Conservation (phyloP, 176 grass and related monocot species). For the Cenchrus americanus region DNA sequence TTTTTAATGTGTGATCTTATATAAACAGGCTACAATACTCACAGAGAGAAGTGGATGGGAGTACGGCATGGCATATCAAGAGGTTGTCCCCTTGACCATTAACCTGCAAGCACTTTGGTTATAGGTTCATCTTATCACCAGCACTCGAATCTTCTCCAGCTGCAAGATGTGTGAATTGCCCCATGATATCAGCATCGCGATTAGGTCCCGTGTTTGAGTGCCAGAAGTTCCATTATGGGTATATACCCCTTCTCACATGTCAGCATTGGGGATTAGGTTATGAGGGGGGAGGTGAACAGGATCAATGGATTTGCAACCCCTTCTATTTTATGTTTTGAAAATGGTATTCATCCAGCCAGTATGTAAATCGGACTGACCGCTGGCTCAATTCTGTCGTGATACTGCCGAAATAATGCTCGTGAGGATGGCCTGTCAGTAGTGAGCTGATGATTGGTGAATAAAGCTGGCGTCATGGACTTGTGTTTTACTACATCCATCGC, state of each 20-base stretch:
- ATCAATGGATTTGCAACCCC: background rate
- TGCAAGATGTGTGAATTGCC: slow-evolving; percentile 12
- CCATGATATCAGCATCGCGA: slow-evolving; percentile 29
- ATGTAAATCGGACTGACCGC: background rate
- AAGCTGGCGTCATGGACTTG: background rate
- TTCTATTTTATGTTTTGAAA: background rate
- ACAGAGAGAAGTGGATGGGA: slow-evolving; percentile 48
- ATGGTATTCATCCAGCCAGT: slow-evolving; percentile 2
- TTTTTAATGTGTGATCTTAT: slow-evolving; percentile 7
- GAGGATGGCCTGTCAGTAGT: background rate
- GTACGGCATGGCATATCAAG: slow-evolving; percentile 65
- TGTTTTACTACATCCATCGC: background rate
- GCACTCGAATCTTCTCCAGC: slow-evolving; percentile 42
- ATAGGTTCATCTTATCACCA: slow-evolving; percentile 41
- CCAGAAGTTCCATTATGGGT: background rate
- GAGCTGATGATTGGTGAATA: background rate
- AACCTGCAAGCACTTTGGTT: slow-evolving; percentile 48
- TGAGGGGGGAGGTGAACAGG: background rate
- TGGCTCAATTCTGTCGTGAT: background rate
- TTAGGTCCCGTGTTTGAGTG: slow-evolving; percentile 60
- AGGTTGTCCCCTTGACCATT: slow-evolving; percentile 72
- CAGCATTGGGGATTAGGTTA: slow-evolving; percentile 39
- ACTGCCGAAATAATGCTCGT: background rate
- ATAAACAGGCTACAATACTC: slow-evolving; percentile 68
- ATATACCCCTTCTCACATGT: background rate